Evolutionary conservation across 352 stramenopile genomes (phyloP), one percentile per base, ranked within the genome.

Genomic region (Phytophthora pistaciae): DNA sequence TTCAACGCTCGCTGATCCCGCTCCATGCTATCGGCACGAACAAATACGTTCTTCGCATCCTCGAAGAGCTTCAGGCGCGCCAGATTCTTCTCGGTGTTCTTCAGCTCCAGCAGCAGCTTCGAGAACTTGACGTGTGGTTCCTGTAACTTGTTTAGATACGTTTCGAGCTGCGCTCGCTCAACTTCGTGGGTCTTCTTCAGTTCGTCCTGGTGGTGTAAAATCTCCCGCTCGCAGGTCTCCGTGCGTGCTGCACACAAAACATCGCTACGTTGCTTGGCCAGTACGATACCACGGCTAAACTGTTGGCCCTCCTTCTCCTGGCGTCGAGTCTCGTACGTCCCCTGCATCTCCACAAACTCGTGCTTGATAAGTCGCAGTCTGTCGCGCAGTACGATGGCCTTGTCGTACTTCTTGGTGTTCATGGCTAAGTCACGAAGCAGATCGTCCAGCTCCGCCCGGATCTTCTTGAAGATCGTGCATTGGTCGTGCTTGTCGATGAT

Each of bases 401-500:
- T 88, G 70, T 92, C 82, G 64, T 91, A 93, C 66, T 91, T 90
- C 60, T 88, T 92, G 9, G 79, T 87, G 48, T 85, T 79, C 23
- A 72, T 78, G 27, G 78, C 77, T 6, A 92, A 62, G 29, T 90
- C 74, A 20, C 74, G 75, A 6, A 94, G 76, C 42, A 91, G 42
- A 11, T 89, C 73, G 20, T 91, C 80, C 5, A 94, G 74, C 59
- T 93, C 85, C 5, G 65, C 40, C 1, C 85, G 82, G 20, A 93
- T 84, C 36, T 75, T 77, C 23, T 78, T 85, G 65, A 94, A 94
- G 27, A 91, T 91, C 16, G 75, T 82, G 68, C 83, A 88, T 61
- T 92, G 85, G 62, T 94, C 87, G 48, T 92, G 87, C 14, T 79
- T 72, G 68, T 93, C 87, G 46, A 94, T 82, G 54, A 91, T 73